Percentiles rank a stretch among this genome's conserved stretches.
Evolutionary conservation across 129 eudicot species (phyloP).

Genomic region (Flaveria bidentis): DNA sequence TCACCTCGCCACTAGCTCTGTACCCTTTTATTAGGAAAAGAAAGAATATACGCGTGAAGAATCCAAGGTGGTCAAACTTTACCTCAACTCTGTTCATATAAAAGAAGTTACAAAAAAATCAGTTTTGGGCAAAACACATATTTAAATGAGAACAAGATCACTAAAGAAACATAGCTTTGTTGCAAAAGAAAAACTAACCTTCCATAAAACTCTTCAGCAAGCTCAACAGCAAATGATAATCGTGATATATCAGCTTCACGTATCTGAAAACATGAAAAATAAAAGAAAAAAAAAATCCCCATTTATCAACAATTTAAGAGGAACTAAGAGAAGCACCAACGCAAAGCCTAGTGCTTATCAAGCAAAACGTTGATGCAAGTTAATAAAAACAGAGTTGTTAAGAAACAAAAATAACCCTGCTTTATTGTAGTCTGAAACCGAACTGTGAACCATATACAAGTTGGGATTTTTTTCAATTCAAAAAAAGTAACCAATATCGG

Average conservation of each 20-base stretch:
- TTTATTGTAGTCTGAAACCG: neutral
- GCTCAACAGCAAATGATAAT: conserved; percentile 96
- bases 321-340: conserved; percentile 15
- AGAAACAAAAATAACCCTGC: neutral
- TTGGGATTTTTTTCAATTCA: neutral
- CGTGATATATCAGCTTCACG: conserved; percentile 99
- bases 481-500: neutral
- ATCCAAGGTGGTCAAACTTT: conserved; percentile 24
- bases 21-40: conserved; percentile 7
- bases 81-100: conserved; percentile 84
- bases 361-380: neutral
- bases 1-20: conserved; percentile 1
- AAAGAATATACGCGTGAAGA: conserved; percentile 19
- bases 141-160: neutral
- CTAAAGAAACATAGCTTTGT: neutral
- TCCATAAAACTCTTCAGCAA: conserved; percentile 99
- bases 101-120: conserved; percentile 31
- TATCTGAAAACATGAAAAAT: conserved; percentile 46
- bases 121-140: conserved; percentile 29
- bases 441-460: neutral
- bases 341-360: neutral
- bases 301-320: neutral
- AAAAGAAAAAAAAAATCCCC: neutral
- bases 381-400: neutral
- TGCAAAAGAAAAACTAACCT: conserved; percentile 49